Conservation (phyloP, 169 alveolate species). For the Eimeria mitis region DNA sequence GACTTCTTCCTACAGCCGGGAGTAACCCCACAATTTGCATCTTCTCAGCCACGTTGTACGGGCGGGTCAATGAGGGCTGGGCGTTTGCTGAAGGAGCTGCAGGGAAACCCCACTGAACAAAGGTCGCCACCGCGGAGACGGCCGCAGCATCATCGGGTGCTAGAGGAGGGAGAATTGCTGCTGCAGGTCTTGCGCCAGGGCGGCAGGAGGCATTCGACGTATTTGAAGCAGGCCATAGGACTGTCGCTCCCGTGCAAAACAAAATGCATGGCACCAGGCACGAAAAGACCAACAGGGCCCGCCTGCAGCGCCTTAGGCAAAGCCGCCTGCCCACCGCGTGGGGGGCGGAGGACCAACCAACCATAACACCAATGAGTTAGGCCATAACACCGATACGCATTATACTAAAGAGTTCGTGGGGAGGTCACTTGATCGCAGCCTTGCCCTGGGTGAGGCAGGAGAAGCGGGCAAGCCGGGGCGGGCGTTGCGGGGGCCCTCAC, state of each 20-base stretch:
- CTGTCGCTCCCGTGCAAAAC: not conserved
- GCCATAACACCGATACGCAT: not conserved
- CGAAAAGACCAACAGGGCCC: not conserved
- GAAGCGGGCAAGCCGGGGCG: not conserved
- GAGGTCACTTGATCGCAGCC: not conserved
- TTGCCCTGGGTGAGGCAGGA: not conserved
- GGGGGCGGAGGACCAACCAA: not conserved
- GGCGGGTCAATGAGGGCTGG: not conserved
- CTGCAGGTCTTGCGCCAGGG: not conserved
- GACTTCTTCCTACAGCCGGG: constrained; percentile 23
- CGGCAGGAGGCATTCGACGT: not conserved
- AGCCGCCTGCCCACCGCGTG: not conserved
- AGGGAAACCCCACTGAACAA: constrained; percentile 45
- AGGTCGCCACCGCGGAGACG: constrained; percentile 44
- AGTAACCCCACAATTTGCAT: constrained; percentile 55
- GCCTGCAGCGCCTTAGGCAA: not conserved
- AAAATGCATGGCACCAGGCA: not conserved
- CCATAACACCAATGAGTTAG: not conserved
- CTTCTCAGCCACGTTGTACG: not conserved
- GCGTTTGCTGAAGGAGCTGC: not conserved
- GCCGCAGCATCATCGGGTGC: constrained; percentile 65
- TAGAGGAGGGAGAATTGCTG: constrained; percentile 37
- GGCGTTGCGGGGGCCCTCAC: not conserved
- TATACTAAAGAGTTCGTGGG: not conserved
- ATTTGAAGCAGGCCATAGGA: not conserved